Evolutionary conservation across 208 protist genomes (phyloP).

Genomic region (Novymonas esmeraldas): DNA sequence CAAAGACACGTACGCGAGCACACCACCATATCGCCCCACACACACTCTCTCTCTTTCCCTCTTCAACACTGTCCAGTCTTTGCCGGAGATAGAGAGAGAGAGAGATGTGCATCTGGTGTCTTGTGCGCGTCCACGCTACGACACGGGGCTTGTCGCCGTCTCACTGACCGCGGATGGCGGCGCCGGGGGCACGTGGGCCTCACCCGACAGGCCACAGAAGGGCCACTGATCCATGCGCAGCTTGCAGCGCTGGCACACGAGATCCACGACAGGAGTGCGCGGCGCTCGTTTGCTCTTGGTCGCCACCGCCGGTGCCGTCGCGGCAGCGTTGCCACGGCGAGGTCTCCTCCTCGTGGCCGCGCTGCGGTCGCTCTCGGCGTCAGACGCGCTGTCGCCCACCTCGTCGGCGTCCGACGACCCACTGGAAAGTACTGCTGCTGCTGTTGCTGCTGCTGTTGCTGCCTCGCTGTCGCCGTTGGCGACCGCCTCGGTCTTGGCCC

Average conservation of each 20-base stretch:
- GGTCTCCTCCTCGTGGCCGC: background rate
- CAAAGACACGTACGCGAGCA: too few relatives aligned
- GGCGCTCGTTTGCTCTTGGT: background rate
- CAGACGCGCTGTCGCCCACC: background rate
- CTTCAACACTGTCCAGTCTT: too few relatives aligned
- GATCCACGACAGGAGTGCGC: conserved; percentile 9
- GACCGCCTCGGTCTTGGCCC: background rate
- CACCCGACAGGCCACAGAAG: conserved; percentile 62
- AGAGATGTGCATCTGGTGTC: too few relatives aligned
- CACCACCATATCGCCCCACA: too few relatives aligned
- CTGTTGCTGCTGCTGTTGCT: background rate
- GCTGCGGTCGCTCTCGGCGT: conserved; percentile 2
- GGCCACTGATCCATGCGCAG: conserved; percentile 61
- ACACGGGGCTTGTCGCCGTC: background rate
- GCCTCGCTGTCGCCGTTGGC: background rate
- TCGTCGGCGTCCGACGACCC: conserved; percentile 8
- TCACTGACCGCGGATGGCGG: background rate
- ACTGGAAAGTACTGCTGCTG: too few relatives aligned
- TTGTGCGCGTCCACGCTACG: background rate
- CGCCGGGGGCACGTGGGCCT: conserved; percentile 37
- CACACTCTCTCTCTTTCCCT: too few relatives aligned
- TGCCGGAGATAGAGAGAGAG: too few relatives aligned
- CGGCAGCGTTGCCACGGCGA: background rate
- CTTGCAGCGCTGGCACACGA: conserved; percentile 46
- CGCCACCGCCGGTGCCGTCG: background rate